Evolutionary conservation across 2,329 filamentous ascomycete genomes (phyloP).

Genomic region (Diplodia intermedia): DNA sequence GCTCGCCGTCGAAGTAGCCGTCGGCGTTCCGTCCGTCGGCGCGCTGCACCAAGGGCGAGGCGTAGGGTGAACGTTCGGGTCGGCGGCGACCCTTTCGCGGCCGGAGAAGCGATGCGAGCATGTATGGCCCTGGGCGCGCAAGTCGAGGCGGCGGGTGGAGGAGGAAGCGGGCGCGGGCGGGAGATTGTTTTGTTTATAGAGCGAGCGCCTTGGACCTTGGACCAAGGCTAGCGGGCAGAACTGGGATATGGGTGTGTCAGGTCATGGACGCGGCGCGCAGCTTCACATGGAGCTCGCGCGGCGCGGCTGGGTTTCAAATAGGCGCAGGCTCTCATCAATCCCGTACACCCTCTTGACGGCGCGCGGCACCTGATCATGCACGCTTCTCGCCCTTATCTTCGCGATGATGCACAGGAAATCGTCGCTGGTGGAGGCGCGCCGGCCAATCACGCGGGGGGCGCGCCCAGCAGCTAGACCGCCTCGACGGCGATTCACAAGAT

Average conservation of each 20-base stretch:
- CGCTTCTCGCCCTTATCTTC: conserved; percentile 25
- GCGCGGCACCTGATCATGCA: conserved; percentile 24
- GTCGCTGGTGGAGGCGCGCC: conserved; percentile 23
- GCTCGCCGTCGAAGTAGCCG: conserved; percentile 36
- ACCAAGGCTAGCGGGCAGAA: conserved; percentile 15
- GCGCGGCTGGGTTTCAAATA: conserved; percentile 24
- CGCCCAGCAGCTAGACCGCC: conserved; percentile 14
- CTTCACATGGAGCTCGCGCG: background rate
- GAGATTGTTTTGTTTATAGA: conserved; percentile 29
- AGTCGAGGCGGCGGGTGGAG: conserved; percentile 26
- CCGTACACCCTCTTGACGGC: conserved; percentile 13
- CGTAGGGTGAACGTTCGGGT: conserved; percentile 47
- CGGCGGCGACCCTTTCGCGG: conserved; percentile 40
- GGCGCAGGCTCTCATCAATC: conserved; percentile 8
- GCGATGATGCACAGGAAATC: conserved; percentile 29
- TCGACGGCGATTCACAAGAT: conserved; percentile 21
- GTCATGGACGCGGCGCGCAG: conserved; percentile 2
- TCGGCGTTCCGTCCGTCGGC: conserved; percentile 38
- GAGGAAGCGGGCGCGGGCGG: conserved; percentile 7
- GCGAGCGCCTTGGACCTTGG: conserved; percentile 7
- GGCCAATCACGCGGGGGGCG: conserved; percentile 7
- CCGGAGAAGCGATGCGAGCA: conserved; percentile 49
- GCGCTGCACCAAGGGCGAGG: conserved; percentile 41
- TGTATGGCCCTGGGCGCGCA: conserved; percentile 36
- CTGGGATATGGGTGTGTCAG: conserved; percentile 14